Evolutionary conservation across 1,139 yeast species (phyloP).

Genomic region (Wickerhamiella infanticola): DNA sequence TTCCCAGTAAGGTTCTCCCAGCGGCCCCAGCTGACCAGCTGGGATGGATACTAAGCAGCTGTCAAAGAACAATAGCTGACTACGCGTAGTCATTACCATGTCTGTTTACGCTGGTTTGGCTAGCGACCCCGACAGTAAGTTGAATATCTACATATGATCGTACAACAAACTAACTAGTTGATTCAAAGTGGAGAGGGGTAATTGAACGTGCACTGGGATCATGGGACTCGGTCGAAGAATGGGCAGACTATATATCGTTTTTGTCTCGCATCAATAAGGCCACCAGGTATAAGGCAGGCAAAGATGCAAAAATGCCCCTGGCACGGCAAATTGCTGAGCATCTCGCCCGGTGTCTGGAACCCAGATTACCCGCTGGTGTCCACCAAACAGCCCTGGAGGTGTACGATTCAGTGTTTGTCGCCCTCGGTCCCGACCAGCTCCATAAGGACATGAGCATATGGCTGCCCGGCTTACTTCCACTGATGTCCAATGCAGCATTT

Average conservation of each 20-base stretch:
- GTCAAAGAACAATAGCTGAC: not conserved
- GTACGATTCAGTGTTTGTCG: slow-evolving; percentile 52
- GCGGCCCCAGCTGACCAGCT: no score
- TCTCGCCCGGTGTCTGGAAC: slow-evolving; percentile 49
- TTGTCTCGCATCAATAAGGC: slow-evolving; percentile 65
- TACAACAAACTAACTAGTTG: slow-evolving; percentile 1
- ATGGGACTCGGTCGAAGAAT: slow-evolving; percentile 81
- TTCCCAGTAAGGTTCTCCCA: no score
- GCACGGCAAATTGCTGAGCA: slow-evolving; percentile 26
- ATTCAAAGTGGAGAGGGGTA: slow-evolving; percentile 15
- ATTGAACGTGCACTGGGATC: slow-evolving; percentile 52
- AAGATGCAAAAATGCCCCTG: slow-evolving; percentile 36
- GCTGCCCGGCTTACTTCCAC: slow-evolving; percentile 81
- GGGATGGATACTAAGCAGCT: no score
- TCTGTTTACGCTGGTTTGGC: slow-evolving; percentile 1
- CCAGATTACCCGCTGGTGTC: slow-evolving; percentile 82
- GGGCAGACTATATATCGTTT: slow-evolving; percentile 98
- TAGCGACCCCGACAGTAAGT: slow-evolving; percentile 1
- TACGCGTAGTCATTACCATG: not conserved
- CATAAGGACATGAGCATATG: slow-evolving; percentile 34
- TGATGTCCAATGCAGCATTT: slow-evolving; percentile 76
- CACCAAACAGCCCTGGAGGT: slow-evolving; percentile 77
- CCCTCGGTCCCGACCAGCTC: slow-evolving; percentile 30
- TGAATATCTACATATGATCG: not conserved
- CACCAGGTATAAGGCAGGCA: slow-evolving; percentile 33